A percentile compares a stretch with the other conserved stretches of the same genome.
Conservation (phyloP, 2,329 filamentous ascomycete genomes). For the Aspergillus arachidicola region DNA sequence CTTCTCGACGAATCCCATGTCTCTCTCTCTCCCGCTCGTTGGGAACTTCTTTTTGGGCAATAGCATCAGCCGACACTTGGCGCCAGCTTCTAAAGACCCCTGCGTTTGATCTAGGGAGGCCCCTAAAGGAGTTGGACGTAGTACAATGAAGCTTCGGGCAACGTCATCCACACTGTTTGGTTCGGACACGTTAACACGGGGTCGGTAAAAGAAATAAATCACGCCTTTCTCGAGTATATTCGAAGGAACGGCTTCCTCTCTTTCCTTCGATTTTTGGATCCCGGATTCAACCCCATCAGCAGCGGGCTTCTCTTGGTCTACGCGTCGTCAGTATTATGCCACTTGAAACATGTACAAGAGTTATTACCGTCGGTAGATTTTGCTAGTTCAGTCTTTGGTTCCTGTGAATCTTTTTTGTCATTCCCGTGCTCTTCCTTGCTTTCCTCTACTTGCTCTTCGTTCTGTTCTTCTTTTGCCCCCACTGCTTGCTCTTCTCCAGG, state of each 20-base stretch:
- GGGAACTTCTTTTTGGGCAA: slow-evolving; percentile 86
- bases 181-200: slow-evolving; percentile 72
- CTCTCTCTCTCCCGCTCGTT: slow-evolving; percentile 66
- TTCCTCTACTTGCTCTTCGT: background rate
- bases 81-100: slow-evolving; percentile 56
- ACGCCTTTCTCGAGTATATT: slow-evolving; percentile 83
- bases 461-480: slow-evolving; percentile 13
- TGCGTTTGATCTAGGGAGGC: slow-evolving; percentile 62
- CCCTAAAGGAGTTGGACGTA: slow-evolving; percentile 71
- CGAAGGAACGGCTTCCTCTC: slow-evolving; percentile 56
- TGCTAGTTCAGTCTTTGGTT: slow-evolving; percentile 4
- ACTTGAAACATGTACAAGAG: background rate
- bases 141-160: slow-evolving; percentile 75
- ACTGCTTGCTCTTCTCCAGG: slow-evolving; percentile 4
- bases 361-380: slow-evolving; percentile 3
- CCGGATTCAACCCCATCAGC: slow-evolving; percentile 38
- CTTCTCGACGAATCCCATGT: slow-evolving; percentile 84
- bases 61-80: slow-evolving; percentile 71
- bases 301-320: slow-evolving; percentile 18
- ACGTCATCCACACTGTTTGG: slow-evolving; percentile 72
- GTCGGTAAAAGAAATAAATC: slow-evolving; percentile 87
- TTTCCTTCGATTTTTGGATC: slow-evolving; percentile 53
- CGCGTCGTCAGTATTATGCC: background rate
- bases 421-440: slow-evolving; percentile 8
- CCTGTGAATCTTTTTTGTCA: slow-evolving; percentile 6